phyloP scores from a whole-genome alignment of 225 moss, liverwort and hornwort genomes.

The Thuidium tamariscinum region DNA sequence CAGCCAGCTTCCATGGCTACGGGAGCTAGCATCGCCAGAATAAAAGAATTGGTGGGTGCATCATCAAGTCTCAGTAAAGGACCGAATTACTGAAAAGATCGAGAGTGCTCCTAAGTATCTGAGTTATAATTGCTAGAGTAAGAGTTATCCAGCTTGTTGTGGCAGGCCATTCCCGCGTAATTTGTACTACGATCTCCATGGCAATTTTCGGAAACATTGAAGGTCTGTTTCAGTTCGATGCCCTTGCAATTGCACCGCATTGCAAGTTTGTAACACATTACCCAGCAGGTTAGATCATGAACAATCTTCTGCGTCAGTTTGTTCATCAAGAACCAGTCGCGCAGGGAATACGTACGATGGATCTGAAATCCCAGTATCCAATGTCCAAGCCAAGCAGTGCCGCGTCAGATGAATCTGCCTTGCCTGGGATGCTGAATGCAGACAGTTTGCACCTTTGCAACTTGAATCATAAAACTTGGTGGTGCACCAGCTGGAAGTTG shows the following conservation, averaged over 20 bases:
- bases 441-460: neutral
- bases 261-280: neutral
- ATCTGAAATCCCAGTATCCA: too few species aligned
- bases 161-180: neutral
- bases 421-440: neutral
- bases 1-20: neutral
- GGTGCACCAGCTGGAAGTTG: neutral
- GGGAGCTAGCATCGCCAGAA: neutral
- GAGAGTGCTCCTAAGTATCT: neutral
- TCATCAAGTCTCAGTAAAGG: neutral
- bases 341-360: neutral
- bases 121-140: neutral
- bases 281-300: neutral
- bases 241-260: neutral
- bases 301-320: too few species aligned
- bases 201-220: neutral
- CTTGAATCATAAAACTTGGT: neutral
- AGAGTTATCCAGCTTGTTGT: neutral
- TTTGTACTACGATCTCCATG: too few species aligned
- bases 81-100: neutral
- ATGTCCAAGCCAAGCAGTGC: neutral
- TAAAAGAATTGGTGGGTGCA: neutral
- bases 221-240: neutral
- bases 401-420: neutral
- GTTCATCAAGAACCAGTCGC: neutral